Evolutionary conservation across 441 rosid genomes (phyloP).

Genomic region (Pelargonium citronellum): DNA sequence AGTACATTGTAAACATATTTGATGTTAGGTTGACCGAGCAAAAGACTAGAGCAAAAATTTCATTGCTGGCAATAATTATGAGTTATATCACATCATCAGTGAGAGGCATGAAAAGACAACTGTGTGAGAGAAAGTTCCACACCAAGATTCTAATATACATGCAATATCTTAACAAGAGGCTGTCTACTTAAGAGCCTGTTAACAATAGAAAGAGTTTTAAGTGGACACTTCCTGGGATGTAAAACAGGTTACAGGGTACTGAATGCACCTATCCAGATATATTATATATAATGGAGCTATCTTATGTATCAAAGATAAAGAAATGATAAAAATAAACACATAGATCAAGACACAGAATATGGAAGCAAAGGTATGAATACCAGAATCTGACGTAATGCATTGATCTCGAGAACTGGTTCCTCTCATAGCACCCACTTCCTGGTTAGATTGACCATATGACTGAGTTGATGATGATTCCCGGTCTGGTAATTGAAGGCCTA

Average conservation of each 20-base stretch:
- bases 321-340: too few species aligned
- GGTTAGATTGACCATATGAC: conserved; percentile 31
- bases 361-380: conserved; percentile 21
- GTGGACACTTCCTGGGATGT: too few species aligned
- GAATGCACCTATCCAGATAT: too few species aligned
- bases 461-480: conserved; percentile 34
- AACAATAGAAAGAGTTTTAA: too few species aligned
- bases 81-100: not conserved
- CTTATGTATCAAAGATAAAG: not conserved
- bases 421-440: conserved; percentile 27
- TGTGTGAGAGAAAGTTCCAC: too few species aligned
- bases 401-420: conserved; percentile 36
- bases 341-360: not conserved
- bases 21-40: not conserved
- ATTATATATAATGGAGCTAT: not conserved
- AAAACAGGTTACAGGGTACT: too few species aligned
- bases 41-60: not conserved
- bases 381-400: conserved; percentile 39
- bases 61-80: not conserved
- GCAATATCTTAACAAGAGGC: too few species aligned
- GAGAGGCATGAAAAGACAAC: not conserved
- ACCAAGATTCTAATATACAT: too few species aligned
- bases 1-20: conserved; percentile 1
- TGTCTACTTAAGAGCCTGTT: too few species aligned
- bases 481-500: conserved; percentile 32